These are phyloP conservation scores for Starmerella potacharoeniae DNA, from an alignment of 805 yeast species.

Conservation along the genomic window DNA sequence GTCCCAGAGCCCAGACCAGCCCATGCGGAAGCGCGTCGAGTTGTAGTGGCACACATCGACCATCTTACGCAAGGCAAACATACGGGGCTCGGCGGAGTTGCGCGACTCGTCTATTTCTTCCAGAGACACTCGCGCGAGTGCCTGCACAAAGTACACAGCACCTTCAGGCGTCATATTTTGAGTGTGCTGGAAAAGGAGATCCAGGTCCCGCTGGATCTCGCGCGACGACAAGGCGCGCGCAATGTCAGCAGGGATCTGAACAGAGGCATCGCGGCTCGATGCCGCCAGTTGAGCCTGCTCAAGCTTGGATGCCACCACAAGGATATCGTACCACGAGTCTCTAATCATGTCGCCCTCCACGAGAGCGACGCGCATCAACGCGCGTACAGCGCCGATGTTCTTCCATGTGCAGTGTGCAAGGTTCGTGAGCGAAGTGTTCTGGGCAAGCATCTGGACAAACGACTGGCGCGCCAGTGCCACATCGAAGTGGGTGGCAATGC, in stretches of 20 bases:
- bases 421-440: slow-evolving; percentile 67
- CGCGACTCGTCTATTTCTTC: slow-evolving; percentile 90
- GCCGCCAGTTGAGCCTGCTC: slow-evolving; percentile 87
- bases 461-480: slow-evolving; percentile 77
- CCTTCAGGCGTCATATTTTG: slow-evolving; percentile 69
- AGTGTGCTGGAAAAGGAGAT: slow-evolving; percentile 76
- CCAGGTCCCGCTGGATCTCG: slow-evolving; percentile 45
- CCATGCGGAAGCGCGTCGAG: slow-evolving; percentile 89
- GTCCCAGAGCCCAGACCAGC: slow-evolving; percentile 89
- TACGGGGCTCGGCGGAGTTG: slow-evolving; percentile 69
- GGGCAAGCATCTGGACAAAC: slow-evolving; percentile 79
- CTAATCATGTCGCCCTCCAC: slow-evolving; percentile 65
- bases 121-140: slow-evolving; percentile 71
- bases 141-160: slow-evolving; percentile 75
- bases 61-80: slow-evolving; percentile 86
- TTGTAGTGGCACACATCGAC: slow-evolving; percentile 97
- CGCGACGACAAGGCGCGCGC: slow-evolving; percentile 28
- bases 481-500: slow-evolving; percentile 73
- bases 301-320: slow-evolving; percentile 75
- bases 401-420: slow-evolving; percentile 65
- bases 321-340: slow-evolving; percentile 73
- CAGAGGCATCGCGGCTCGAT: slow-evolving; percentile 57
- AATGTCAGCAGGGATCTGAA: slow-evolving; percentile 21
- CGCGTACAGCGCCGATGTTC: slow-evolving; percentile 68
- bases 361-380: slow-evolving; percentile 64